A percentile compares a stretch with the other conserved stretches of the same genome.
Conservation (phyloP, 176 grass and related monocot genomes). For the Areca catechu region DNA sequence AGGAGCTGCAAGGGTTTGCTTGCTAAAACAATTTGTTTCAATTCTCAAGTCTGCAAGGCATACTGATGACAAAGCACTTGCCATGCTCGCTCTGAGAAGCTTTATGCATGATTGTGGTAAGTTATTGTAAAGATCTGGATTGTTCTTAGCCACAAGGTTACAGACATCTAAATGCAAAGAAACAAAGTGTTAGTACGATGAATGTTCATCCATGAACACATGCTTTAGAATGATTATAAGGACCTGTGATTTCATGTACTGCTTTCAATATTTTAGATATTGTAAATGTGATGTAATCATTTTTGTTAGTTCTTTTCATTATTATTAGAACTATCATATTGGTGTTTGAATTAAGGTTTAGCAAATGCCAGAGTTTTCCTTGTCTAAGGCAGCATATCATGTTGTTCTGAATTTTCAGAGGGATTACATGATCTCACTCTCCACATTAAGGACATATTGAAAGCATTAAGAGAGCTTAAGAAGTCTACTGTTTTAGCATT, state of each 20-base stretch:
- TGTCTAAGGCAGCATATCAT: background rate
- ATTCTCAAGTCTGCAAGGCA: slow-evolving; percentile 53
- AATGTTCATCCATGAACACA: too few relatives aligned
- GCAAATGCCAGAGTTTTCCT: too few relatives aligned
- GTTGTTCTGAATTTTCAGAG: slow-evolving; percentile 26
- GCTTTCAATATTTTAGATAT: too few relatives aligned
- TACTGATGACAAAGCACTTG: slow-evolving; percentile 46
- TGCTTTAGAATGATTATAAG: too few relatives aligned
- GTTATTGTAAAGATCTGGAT: background rate
- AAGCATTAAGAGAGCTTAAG: slow-evolving; percentile 50
- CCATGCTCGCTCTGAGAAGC: slow-evolving; percentile 56
- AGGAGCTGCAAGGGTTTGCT: slow-evolving; percentile 47
- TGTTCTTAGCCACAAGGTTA: background rate
- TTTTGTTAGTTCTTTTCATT: too few relatives aligned
- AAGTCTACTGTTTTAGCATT: slow-evolving; percentile 53
- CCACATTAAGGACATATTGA: slow-evolving; percentile 61
- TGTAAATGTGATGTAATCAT: too few relatives aligned
- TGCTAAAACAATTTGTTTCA: slow-evolving; percentile 48
- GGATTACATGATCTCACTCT: slow-evolving; percentile 48
- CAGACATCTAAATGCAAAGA: too few relatives aligned
- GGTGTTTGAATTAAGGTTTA: too few relatives aligned
- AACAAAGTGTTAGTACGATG: too few relatives aligned
- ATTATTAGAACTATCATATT: too few relatives aligned
- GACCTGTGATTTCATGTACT: too few relatives aligned
- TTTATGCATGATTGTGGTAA: slow-evolving; percentile 58